Evolutionary conservation across 345 rosid species (phyloP).

Genomic region (Diplotaxis tenuifolia): DNA sequence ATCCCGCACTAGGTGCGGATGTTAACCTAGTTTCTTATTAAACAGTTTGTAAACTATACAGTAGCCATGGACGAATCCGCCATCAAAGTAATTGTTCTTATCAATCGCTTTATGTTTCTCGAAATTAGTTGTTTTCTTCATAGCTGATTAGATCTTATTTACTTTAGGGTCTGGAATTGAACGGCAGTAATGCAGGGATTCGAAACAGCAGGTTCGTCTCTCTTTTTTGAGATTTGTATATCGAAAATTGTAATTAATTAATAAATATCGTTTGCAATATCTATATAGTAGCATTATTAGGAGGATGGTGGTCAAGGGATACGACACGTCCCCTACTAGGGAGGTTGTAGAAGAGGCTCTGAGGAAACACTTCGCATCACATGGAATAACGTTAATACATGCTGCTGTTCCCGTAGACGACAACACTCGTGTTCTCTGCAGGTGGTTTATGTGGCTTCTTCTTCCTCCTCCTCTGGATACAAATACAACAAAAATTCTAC

Average conservation of each 20-base stretch:
- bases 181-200: not conserved
- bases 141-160: too few relatives aligned
- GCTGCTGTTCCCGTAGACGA: not conserved
- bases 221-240: not conserved
- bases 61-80: not conserved
- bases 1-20: too few relatives aligned
- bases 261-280: too few relatives aligned
- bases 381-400: not conserved
- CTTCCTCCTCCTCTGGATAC: not conserved
- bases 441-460: not conserved
- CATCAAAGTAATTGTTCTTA: not conserved
- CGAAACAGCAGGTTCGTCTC: too few relatives aligned
- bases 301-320: too few relatives aligned
- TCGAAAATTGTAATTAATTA: not conserved
- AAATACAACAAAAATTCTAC: too few relatives aligned
- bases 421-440: not conserved
- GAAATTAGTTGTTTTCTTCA: too few relatives aligned
- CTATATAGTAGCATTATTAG: too few relatives aligned
- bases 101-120: not conserved
- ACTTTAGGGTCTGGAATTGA: not conserved
- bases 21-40: too few relatives aligned
- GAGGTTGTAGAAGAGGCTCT: not conserved
- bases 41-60: too few relatives aligned
- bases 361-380: not conserved
- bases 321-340: too few relatives aligned